Percentiles rank a stretch among this genome's conserved stretches.
Evolutionary conservation across 1,139 yeast genomes (phyloP).

Genomic region (Pneumocystis wakefieldiae): DNA sequence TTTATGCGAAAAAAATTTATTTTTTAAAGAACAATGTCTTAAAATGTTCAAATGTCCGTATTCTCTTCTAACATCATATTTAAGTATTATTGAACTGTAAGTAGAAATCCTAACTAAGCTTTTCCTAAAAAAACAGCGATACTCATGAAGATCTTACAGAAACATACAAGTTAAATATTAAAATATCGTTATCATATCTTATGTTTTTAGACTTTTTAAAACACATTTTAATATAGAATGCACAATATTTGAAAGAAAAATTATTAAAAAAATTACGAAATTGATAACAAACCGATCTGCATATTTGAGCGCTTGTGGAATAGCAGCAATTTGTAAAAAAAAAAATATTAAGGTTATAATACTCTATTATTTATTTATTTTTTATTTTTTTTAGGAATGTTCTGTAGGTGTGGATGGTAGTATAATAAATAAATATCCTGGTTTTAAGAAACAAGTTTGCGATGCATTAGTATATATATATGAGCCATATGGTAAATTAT

Average conservation of each 20-base stretch:
- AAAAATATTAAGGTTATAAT: slow-evolving; percentile 39
- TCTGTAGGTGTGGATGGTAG: slow-evolving; percentile 98
- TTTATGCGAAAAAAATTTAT: slow-evolving; percentile 43
- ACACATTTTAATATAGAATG: slow-evolving; percentile 45
- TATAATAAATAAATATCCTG: slow-evolving; percentile 84
- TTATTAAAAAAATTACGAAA: slow-evolving; percentile 72
- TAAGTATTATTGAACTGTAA: slow-evolving; percentile 52
- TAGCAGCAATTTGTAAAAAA: slow-evolving; percentile 86
- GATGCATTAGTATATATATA: slow-evolving; percentile 78
- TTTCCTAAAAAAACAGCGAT: slow-evolving; percentile 31
- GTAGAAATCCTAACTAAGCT: slow-evolving; percentile 17
- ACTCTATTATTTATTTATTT: not conserved
- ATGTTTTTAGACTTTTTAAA: slow-evolving; percentile 45
- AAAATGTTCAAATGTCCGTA: slow-evolving; percentile 44
- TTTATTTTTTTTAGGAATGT: slow-evolving; percentile 29
- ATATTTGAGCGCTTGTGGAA: slow-evolving; percentile 84
- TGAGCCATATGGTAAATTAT: slow-evolving; percentile 33
- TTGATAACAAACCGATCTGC: slow-evolving; percentile 86
- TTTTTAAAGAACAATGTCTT: slow-evolving; percentile 58
- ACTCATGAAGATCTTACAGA: slow-evolving; percentile 74
- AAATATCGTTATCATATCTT: not conserved
- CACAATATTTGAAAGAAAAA: slow-evolving; percentile 63
- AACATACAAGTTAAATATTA: slow-evolving; percentile 18
- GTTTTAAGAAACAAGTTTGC: slow-evolving; percentile 79
- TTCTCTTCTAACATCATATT: slow-evolving; percentile 76